Conservation (phyloP, 2,329 filamentous ascomycete species). For the Moelleriella libera region DNA sequence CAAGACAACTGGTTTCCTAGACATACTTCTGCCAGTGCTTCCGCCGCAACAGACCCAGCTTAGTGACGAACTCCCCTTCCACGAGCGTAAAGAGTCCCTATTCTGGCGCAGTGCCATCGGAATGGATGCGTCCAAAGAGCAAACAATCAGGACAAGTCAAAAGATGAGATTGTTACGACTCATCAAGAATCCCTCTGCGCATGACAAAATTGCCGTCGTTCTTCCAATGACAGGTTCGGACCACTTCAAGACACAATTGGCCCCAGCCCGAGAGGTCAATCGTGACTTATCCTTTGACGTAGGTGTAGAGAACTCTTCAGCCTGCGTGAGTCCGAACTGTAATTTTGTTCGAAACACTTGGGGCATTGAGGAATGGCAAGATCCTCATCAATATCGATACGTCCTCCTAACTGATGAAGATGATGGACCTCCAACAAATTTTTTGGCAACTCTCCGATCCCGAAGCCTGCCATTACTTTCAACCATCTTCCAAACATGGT, state of each 20-base stretch:
- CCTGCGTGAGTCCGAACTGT: constrained; percentile 34
- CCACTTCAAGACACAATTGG: constrained; percentile 39
- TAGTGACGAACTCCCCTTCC: constrained; percentile 32
- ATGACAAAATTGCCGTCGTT: constrained; percentile 38
- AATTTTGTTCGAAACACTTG: constrained; percentile 15
- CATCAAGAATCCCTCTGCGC: constrained; percentile 39
- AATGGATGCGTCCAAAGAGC: constrained; percentile 32
- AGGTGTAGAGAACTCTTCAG: constrained; percentile 42
- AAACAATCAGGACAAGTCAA: constrained; percentile 53
- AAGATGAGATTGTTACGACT: constrained; percentile 59
- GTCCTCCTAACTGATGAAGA: constrained; percentile 61
- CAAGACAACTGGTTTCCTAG: constrained; percentile 57
- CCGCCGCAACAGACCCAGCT: constrained; percentile 26
- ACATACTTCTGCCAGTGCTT: constrained; percentile 59
- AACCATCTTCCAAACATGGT: constrained; percentile 67
- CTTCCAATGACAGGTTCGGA: constrained; percentile 27
- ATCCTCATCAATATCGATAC: constrained; percentile 52
- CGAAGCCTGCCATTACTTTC: constrained; percentile 55
- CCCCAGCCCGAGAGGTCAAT: constrained; percentile 39
- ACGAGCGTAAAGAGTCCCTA: constrained; percentile 47
- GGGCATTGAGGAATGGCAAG: constrained; percentile 21
- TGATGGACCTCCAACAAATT: constrained; percentile 43
- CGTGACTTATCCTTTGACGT: constrained; percentile 38
- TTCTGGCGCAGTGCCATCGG: constrained; percentile 65
- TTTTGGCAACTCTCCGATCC: constrained; percentile 52